These are phyloP conservation scores for Zymoseptoria brevis DNA, from an alignment of 2,329 filamentous ascomycete species.

Conservation along the genomic window DNA sequence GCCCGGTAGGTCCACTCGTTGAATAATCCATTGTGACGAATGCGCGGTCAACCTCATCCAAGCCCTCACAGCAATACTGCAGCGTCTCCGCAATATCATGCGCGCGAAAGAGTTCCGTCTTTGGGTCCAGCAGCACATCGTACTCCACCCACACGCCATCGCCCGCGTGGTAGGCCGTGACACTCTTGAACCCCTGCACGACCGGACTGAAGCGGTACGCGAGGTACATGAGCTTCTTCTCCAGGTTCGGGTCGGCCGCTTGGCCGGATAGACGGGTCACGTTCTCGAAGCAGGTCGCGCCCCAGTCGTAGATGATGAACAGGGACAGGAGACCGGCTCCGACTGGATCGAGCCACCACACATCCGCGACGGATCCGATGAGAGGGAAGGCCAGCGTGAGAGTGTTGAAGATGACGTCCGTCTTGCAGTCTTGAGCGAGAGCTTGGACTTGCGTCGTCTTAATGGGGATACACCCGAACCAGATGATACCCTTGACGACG, in stretches of 20 bases:
- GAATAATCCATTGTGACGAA: conserved; percentile 47
- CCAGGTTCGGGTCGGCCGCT: conserved; percentile 44
- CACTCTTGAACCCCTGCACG: conserved; percentile 31
- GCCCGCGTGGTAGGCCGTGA: conserved; percentile 51
- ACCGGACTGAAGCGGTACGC: conserved; percentile 40
- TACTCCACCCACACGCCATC: conserved; percentile 58
- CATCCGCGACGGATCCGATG: conserved; percentile 48
- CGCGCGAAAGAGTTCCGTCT: conserved; percentile 43
- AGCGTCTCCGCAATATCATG: conserved; percentile 57
- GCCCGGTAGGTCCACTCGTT: conserved; percentile 35
- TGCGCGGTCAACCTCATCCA: conserved; percentile 45
- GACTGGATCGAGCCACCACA: conserved; percentile 61
- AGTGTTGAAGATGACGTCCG: conserved; percentile 57
- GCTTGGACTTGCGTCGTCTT: conserved; percentile 59
- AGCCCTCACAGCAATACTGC: conserved; percentile 51
- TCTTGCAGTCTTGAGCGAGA: conserved; percentile 56
- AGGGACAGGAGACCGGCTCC: conserved; percentile 56
- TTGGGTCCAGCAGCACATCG: conserved; percentile 50
- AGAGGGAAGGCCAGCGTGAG: conserved; percentile 55
- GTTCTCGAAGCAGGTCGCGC: conserved; percentile 50
- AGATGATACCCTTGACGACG: conserved; percentile 52
- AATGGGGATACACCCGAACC: conserved; percentile 51
- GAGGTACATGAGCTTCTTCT: conserved; percentile 52
- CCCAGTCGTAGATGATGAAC: conserved; percentile 64
- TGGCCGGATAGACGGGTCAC: conserved; percentile 53